A percentile compares a stretch with the other conserved stretches of the same genome.
Conservation (phyloP, 352 stramenopile genomes). For the Aphanomyces stellatus region DNA sequence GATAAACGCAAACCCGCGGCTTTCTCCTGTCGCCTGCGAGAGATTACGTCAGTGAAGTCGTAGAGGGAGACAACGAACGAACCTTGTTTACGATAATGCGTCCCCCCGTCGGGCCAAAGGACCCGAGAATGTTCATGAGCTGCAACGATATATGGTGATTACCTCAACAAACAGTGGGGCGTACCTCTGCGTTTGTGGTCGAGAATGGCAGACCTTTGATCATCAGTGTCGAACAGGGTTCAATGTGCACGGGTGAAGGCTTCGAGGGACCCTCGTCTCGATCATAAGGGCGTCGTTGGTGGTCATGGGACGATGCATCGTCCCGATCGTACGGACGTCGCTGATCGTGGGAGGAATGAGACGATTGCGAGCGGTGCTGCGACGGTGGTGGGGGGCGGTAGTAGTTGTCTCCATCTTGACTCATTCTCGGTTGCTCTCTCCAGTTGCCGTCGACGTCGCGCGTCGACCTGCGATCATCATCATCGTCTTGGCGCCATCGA, state of each 20-base stretch:
- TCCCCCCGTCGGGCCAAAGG: constrained; percentile 40
- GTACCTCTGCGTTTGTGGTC: constrained; percentile 14
- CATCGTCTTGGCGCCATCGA: constrained; percentile 3
- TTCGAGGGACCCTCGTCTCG: neutral
- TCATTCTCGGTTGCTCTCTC: constrained; percentile 11
- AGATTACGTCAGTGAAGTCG: neutral
- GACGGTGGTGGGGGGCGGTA: no score
- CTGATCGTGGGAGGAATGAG: no score
- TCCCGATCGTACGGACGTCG: no score
- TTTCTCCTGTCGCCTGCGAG: constrained; percentile 40
- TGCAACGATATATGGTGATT: constrained; percentile 22
- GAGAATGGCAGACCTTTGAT: constrained; percentile 16
- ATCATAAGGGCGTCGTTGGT: neutral
- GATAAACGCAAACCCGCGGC: constrained; percentile 72
- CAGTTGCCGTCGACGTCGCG: constrained; percentile 16
- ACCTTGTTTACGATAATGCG: constrained; percentile 68
- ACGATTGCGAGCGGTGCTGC: no score
- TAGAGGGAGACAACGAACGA: neutral
- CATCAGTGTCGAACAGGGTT: constrained; percentile 10
- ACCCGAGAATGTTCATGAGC: constrained; percentile 43
- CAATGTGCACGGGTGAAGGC: neutral
- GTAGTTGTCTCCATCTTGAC: constrained; percentile 3
- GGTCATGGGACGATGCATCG: no score
- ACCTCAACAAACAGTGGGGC: neutral
- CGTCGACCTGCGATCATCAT: neutral